Evolutionary conservation across 345 rosid genomes (phyloP).

Genomic region (Salix purpurea): DNA sequence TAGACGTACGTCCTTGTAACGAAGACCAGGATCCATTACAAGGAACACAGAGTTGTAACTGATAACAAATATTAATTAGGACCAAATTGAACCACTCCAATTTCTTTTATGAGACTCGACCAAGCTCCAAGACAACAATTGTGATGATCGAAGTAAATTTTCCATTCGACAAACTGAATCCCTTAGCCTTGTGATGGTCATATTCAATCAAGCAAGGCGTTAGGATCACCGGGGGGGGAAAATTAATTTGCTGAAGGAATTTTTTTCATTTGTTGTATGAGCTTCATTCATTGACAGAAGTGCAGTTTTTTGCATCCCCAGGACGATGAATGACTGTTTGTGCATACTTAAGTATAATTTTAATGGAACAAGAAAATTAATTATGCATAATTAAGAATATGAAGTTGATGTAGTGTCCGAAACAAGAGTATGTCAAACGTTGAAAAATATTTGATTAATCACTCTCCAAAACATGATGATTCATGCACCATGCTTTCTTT

Average conservation of each 20-base stretch:
- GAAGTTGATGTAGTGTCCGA: neutral
- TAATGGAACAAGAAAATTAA: neutral
- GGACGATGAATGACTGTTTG: neutral
- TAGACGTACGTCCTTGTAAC: neutral
- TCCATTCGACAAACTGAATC: fast-evolving
- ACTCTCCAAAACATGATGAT: neutral
- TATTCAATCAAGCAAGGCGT: neutral
- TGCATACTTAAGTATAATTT: neutral
- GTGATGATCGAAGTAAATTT: neutral
- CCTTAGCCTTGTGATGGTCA: neutral
- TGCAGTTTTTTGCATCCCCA: neutral
- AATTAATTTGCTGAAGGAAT: no score
- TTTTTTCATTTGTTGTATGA: neutral
- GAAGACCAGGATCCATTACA: neutral
- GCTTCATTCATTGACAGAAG: neutral
- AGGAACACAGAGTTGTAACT: neutral
- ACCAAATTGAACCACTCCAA: neutral
- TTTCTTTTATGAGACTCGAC: neutral
- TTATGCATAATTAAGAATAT: neutral
- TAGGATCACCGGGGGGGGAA: neutral
- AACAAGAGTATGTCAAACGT: neutral
- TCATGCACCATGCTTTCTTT: neutral
- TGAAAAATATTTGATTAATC: neutral
- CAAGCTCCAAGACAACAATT: no score
- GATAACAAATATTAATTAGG: neutral